A percentile compares a stretch with the other conserved stretches of the same genome.
Conservation (phyloP, 1,139 yeast species). For the Suhomyces terraborum region DNA sequence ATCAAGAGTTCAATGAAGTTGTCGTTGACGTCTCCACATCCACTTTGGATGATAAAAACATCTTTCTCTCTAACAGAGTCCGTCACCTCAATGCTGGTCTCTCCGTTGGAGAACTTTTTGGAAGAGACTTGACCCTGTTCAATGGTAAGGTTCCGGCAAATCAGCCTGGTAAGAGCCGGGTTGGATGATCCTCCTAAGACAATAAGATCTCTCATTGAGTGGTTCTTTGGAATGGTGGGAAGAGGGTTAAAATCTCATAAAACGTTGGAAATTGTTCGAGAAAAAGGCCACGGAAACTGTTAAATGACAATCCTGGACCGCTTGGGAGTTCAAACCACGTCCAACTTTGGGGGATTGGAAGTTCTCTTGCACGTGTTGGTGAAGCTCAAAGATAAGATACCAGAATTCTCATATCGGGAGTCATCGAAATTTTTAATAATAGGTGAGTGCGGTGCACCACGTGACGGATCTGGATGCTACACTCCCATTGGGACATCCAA, state of each 20-base stretch:
- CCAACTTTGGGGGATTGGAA: no score
- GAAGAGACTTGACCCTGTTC: slow-evolving; percentile 60
- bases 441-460: slow-evolving; percentile 10
- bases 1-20: slow-evolving; percentile 84
- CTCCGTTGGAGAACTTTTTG: slow-evolving; percentile 76
- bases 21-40: slow-evolving; percentile 91
- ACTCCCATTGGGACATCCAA: not conserved
- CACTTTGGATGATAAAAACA: slow-evolving; percentile 79
- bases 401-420: not conserved
- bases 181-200: slow-evolving; percentile 79
- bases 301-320: not conserved
- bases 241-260: not conserved
- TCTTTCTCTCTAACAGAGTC: slow-evolving; percentile 93
- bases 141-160: slow-evolving; percentile 64
- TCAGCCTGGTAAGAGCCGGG: slow-evolving; percentile 60
- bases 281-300: not conserved
- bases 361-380: no score
- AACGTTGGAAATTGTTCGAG: not conserved
- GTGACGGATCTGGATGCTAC: slow-evolving; percentile 2
- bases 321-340: not conserved
- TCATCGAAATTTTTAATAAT: slow-evolving; percentile 11
- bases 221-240: not conserved
- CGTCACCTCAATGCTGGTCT: slow-evolving; percentile 78
- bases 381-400: no score
- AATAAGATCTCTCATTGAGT: slow-evolving; percentile 68